phyloP scores from a whole-genome alignment of 257 asterid species.

The Thymus mandschuricus region DNA sequence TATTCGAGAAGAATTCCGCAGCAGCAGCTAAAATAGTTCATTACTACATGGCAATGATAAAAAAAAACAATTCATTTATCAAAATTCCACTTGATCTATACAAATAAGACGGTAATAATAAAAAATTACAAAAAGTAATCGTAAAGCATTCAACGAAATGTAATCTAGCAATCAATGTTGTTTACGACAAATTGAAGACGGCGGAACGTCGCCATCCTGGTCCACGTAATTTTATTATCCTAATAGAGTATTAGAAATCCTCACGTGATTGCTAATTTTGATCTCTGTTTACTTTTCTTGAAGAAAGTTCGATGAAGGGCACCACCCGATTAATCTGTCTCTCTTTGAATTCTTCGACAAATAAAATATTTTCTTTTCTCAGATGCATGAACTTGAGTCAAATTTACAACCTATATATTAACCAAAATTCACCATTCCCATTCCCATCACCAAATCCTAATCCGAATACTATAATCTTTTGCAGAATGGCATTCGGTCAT shows the following conservation, averaged over 20 bases:
- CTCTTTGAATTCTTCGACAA: slow-evolving; percentile 20
- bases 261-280: neutral
- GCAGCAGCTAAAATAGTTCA: neutral
- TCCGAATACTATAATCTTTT: neutral
- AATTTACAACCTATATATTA: neutral
- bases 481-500: slow-evolving; percentile 14
- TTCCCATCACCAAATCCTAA: neutral
- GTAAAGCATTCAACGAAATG: neutral
- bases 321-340: neutral
- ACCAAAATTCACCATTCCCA: neutral
- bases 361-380: neutral
- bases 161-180: neutral
- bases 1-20: too few species aligned
- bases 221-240: neutral
- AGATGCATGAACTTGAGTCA: slow-evolving; percentile 33
- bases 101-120: too few species aligned
- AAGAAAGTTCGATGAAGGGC: slow-evolving; percentile 6
- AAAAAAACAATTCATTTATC: too few species aligned
- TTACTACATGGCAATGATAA: too few species aligned
- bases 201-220: neutral
- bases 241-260: neutral
- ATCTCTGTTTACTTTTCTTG: neutral
- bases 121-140: too few species aligned
- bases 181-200: slow-evolving; percentile 17
- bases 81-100: neutral